Evolutionary conservation across 495 filamentous ascomycete genomes (phyloP).

Genomic region (Hamigera avellanea): DNA sequence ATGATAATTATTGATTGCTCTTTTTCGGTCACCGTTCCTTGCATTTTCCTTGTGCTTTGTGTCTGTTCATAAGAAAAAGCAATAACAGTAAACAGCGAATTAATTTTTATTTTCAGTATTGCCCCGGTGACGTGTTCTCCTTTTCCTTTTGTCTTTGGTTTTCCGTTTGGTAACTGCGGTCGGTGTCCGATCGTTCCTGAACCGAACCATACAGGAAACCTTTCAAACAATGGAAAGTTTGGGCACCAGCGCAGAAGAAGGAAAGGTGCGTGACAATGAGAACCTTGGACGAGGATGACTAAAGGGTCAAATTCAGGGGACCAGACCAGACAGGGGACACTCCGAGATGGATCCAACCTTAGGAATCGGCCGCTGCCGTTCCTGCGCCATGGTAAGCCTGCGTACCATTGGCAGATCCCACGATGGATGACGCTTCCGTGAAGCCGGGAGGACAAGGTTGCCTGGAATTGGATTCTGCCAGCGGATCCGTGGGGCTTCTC

Average conservation of each 20-base stretch:
- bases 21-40: no score
- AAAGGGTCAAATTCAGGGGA: not conserved
- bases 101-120: no score
- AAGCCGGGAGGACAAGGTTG: constrained; percentile 3
- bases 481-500: constrained; percentile 1
- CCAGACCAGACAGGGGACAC: constrained; percentile 1
- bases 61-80: no score
- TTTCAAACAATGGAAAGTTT: constrained; percentile 5
- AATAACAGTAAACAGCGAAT: no score
- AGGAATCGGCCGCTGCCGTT: no score
- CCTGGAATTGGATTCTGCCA: constrained; percentile 1
- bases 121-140: no score
- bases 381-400: not conserved
- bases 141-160: no score
- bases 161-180: no score
- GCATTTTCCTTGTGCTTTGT: no score
- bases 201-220: not conserved
- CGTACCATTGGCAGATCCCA: constrained; percentile 1
- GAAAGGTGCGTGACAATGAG: constrained; percentile 5
- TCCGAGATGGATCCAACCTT: no score
- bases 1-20: no score
- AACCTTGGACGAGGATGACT: not conserved
- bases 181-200: no score
- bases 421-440: constrained; percentile 5
- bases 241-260: constrained; percentile 13